Evolutionary conservation across 2,329 filamentous ascomycete species (phyloP).

Genomic region (Fusarium longipes): DNA sequence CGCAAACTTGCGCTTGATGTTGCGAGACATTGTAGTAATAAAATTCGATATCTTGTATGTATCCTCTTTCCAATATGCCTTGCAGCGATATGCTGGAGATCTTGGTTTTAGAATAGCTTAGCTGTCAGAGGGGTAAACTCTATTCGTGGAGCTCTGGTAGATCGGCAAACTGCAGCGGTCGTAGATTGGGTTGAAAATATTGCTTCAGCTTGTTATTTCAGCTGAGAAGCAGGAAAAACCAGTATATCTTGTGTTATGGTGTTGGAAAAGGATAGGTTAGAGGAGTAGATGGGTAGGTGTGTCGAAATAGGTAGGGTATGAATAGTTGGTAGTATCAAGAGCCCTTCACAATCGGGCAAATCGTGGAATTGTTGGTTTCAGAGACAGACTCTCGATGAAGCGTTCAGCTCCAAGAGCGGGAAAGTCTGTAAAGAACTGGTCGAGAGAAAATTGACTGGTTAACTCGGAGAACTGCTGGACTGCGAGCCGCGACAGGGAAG

Average conservation of each 20-base stretch:
- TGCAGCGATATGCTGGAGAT: neutral
- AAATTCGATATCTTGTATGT: neutral
- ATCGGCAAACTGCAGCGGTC: neutral
- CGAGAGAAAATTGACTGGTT: slow-evolving; percentile 65
- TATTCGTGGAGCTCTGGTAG: neutral
- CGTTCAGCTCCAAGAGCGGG: slow-evolving; percentile 56
- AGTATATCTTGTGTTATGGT: slow-evolving; percentile 10
- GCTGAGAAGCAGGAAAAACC: neutral
- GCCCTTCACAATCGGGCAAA: slow-evolving; percentile 48
- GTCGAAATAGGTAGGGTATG: slow-evolving; percentile 7
- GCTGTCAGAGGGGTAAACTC: slow-evolving; percentile 8
- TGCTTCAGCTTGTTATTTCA: neutral
- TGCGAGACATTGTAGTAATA: slow-evolving; percentile 61
- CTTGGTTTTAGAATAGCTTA: neutral
- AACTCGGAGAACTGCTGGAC: slow-evolving; percentile 89
- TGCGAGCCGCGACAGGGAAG: slow-evolving; percentile 69
- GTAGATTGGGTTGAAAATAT: neutral
- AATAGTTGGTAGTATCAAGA: slow-evolving; percentile 30
- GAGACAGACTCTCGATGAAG: slow-evolving; percentile 54
- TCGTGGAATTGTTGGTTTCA: slow-evolving; percentile 51
- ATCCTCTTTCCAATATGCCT: neutral
- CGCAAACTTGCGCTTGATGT: slow-evolving; percentile 61
- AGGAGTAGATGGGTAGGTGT: neutral
- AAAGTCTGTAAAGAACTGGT: slow-evolving; percentile 74
- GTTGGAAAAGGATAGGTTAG: neutral